Percentiles rank a stretch among this genome's conserved stretches.
phyloP scores from a whole-genome alignment of 2,329 filamentous ascomycete species.

The Ophiostoma ulmi region DNA sequence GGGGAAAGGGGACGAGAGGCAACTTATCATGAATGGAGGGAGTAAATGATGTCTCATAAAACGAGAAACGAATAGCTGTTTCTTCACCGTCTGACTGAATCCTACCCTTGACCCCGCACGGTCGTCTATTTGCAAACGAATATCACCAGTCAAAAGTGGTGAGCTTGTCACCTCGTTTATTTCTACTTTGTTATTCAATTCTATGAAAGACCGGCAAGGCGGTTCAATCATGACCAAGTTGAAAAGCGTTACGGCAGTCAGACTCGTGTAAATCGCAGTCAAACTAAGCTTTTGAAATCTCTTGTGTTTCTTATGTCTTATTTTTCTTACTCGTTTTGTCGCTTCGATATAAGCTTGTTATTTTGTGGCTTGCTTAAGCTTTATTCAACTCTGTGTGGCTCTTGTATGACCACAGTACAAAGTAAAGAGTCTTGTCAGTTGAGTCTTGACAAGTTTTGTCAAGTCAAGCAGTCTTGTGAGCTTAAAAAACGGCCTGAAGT shows the following conservation, averaged over 20 bases:
- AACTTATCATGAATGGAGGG: too few species aligned
- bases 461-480: not conserved
- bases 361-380: not conserved
- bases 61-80: not conserved
- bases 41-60: not conserved
- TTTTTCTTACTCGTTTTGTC: not conserved
- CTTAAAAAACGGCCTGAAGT: not conserved
- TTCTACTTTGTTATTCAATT: not conserved
- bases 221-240: not conserved
- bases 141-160: too few species aligned
- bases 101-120: not conserved
- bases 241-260: not conserved
- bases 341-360: not conserved
- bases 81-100: not conserved
- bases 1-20: not conserved
- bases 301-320: not conserved
- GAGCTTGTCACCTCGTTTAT: too few species aligned
- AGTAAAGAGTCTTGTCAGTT: not conserved
- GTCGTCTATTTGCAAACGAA: not conserved
- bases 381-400: not conserved
- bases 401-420: too few species aligned
- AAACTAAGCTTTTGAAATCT: not conserved
- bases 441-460: not conserved
- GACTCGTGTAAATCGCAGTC: not conserved
- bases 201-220: not conserved